These are phyloP conservation scores for Candida piceae DNA, from an alignment of 805 yeast species.

Conservation along the genomic window DNA sequence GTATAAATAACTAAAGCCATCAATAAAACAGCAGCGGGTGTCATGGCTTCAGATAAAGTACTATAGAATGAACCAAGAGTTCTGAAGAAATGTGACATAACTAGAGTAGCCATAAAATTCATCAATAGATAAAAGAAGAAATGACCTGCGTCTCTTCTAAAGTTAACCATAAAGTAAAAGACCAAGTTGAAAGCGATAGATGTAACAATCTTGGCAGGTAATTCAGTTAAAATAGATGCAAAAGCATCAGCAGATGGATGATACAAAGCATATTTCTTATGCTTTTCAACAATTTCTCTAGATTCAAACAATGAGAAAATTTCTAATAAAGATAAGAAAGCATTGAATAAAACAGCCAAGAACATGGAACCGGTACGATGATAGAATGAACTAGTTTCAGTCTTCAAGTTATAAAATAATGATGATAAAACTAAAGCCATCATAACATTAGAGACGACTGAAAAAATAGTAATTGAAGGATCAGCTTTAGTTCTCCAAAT, in stretches of 20 bases:
- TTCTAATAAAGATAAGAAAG: constrained; percentile 55
- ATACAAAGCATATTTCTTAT: constrained; percentile 48
- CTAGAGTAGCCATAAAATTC: constrained; percentile 36
- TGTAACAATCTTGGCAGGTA: constrained; percentile 41
- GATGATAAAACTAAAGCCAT: constrained; percentile 54
- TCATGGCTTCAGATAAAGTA: constrained; percentile 48
- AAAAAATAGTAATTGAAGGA: constrained; percentile 39
- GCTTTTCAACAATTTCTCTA: constrained; percentile 52
- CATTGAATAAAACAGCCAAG: constrained; percentile 57
- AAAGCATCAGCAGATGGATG: constrained; percentile 57
- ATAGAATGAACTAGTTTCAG: constrained; percentile 41
- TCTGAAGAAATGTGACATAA: constrained; percentile 51
- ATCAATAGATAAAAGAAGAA: constrained; percentile 49
- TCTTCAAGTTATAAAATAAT: constrained; percentile 44
- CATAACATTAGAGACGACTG: constrained; percentile 38
- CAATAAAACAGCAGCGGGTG: constrained; percentile 48
- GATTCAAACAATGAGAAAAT: constrained; percentile 48
- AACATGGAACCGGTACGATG: constrained; percentile 59
- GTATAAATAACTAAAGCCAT: constrained; percentile 45
- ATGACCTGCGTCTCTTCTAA: constrained; percentile 43
- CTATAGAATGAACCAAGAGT: constrained; percentile 43
- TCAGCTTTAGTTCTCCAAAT: constrained; percentile 45
- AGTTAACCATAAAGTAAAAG: constrained; percentile 47
- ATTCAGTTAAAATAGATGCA: constrained; percentile 46
- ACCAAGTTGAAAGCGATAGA: constrained; percentile 43